phyloP scores from a whole-genome alignment of 2,329 filamentous ascomycete species.

The Fusarium napiforme region DNA sequence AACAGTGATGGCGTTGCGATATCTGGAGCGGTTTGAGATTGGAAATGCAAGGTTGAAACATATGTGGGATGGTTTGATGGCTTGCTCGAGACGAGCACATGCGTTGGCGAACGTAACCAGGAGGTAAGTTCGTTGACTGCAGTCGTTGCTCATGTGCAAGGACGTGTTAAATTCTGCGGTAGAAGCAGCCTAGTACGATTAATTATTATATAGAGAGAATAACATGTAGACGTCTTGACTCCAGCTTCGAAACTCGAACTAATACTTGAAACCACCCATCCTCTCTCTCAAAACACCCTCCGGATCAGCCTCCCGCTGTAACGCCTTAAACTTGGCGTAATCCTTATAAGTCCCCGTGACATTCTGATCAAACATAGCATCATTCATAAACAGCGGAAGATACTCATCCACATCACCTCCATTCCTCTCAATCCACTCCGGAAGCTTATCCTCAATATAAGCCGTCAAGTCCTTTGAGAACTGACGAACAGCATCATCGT shows the following conservation, averaged over 20 bases:
- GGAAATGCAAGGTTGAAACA: background rate
- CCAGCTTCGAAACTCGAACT: background rate
- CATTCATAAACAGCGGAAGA: constrained; percentile 17
- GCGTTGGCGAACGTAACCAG: fast-evolving
- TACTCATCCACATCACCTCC: background rate
- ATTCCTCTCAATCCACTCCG: constrained; percentile 1
- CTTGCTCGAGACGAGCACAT: background rate
- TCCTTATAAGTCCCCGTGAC: constrained; percentile 10
- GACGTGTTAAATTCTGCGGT: background rate
- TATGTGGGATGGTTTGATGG: background rate
- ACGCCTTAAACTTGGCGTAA: constrained; percentile 5
- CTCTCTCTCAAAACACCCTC: constrained; percentile 5
- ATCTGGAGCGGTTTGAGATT: background rate
- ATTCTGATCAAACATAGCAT: constrained; percentile 19
- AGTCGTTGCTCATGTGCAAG: background rate
- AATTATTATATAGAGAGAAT: fast-evolving
- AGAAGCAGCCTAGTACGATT: background rate
- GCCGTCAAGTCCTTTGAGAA: constrained; percentile 11
- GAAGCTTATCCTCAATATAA: constrained; percentile 9
- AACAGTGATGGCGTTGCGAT: background rate
- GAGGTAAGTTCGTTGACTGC: background rate
- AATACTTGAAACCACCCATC: constrained; percentile 15
- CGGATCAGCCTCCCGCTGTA: constrained; percentile 10
- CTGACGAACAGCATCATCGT: background rate
- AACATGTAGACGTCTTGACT: fast-evolving